Evolutionary conservation across 768 basidiomycete species (phyloP).

Genomic region (Podaxis sp.): DNA sequence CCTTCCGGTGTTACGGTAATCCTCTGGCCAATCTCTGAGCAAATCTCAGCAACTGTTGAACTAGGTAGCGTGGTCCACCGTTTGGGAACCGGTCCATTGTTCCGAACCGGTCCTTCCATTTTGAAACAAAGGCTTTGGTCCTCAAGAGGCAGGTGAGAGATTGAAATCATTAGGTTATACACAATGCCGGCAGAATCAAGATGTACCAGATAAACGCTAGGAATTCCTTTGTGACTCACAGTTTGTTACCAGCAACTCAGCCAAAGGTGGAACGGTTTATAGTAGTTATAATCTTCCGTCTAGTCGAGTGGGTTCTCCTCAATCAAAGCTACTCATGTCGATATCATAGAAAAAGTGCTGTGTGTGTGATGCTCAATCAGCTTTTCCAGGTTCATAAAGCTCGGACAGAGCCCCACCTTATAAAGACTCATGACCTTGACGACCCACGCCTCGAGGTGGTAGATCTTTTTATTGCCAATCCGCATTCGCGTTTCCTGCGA

Average conservation of each 20-base stretch:
- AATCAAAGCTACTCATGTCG: constrained; percentile 61
- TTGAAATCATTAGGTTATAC: neutral
- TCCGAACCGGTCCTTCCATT: neutral
- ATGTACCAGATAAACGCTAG: neutral
- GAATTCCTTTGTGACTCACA: neutral
- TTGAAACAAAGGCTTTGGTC: neutral
- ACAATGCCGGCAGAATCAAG: neutral
- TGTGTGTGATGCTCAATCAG: constrained; percentile 14
- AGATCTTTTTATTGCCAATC: constrained; percentile 85
- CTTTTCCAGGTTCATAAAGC: neutral
- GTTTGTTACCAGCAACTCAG: too few relatives aligned
- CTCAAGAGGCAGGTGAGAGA: neutral
- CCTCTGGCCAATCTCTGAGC: constrained; percentile 1
- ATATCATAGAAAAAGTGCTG: constrained; percentile 65
- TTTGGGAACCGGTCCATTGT: constrained; percentile 10
- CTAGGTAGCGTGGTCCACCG: neutral
- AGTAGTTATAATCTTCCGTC: neutral
- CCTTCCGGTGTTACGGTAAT: constrained; percentile 9
- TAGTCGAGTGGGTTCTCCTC: constrained; percentile 15
- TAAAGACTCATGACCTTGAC: constrained; percentile 93
- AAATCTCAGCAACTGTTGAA: constrained; percentile 6
- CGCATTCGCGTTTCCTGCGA: constrained; percentile 92
- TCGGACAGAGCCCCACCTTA: constrained; percentile 52
- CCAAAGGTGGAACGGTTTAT: neutral
- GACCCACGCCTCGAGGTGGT: constrained; percentile 96